Percentiles rank a stretch among this genome's conserved stretches.
Evolutionary conservation across 2,329 filamentous ascomycete genomes (phyloP).

Genomic region (Monilinia laxa): DNA sequence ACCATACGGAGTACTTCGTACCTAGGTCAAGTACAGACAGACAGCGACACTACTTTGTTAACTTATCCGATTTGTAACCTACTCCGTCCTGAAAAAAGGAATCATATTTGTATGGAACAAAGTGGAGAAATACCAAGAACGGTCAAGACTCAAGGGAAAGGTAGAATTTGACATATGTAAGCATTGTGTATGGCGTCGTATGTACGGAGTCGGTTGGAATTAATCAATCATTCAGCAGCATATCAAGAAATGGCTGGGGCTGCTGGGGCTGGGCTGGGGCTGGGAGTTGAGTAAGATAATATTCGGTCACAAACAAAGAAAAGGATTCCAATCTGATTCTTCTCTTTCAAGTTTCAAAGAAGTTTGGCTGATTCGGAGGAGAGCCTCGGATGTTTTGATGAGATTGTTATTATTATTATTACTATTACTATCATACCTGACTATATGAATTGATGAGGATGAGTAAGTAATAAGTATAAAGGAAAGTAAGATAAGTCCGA

Average conservation of each 20-base stretch:
- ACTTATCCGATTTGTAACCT: no score
- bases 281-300: neutral
- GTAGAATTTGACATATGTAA: neutral
- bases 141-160: neutral
- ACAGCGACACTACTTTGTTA: no score
- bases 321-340: neutral
- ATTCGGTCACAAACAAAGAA: slow-evolving; percentile 13
- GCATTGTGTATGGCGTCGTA: no score
- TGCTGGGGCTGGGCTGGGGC: no score
- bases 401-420: no score
- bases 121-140: neutral
- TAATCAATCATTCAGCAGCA: no score
- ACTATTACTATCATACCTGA: neutral
- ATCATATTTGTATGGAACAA: neutral
- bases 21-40: no score
- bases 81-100: no score
- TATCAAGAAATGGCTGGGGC: slow-evolving; percentile 11
- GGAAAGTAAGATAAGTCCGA: no score
- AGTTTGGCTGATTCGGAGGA: neutral
- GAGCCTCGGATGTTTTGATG: neutral
- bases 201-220: neutral
- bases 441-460: neutral
- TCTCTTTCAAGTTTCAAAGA: no score
- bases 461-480: no score
- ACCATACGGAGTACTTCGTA: no score